These are phyloP conservation scores for Friedmanniomyces simplex DNA, from an alignment of 495 filamentous ascomycete species.

Conservation along the genomic window DNA sequence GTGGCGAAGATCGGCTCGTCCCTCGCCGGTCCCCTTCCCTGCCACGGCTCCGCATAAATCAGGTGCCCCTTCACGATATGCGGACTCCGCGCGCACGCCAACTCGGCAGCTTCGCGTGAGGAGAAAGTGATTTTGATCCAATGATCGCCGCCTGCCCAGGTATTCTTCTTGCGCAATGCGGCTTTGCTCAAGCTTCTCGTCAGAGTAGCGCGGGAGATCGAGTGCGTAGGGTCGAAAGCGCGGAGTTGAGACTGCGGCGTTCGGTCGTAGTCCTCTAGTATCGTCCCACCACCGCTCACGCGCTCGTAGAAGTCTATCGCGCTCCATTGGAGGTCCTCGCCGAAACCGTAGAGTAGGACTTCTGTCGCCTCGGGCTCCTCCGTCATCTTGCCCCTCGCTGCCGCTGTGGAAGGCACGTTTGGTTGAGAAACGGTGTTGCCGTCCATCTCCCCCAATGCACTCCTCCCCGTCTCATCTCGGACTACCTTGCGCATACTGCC, in stretches of 20 bases:
- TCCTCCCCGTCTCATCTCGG: constrained; percentile 1
- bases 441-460: constrained; percentile 13
- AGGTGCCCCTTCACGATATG: constrained; percentile 65
- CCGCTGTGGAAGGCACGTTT: constrained; percentile 2
- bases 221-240: constrained; percentile 35
- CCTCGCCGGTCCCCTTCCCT: constrained; percentile 54
- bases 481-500: constrained; percentile 15
- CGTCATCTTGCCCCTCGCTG: neutral
- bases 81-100: constrained; percentile 63
- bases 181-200: constrained; percentile 50
- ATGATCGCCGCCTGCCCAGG: constrained; percentile 64
- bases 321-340: constrained; percentile 63
- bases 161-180: constrained; percentile 65
- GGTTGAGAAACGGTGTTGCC: constrained; percentile 28
- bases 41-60: constrained; percentile 68
- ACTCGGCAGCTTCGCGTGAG: constrained; percentile 64
- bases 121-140: constrained; percentile 95
- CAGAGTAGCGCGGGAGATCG: constrained; percentile 31
- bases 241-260: constrained; percentile 52
- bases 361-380: constrained; percentile 56
- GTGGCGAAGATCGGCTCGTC: constrained; percentile 48
- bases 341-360: constrained; percentile 75
- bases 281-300: constrained; percentile 58
- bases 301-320: constrained; percentile 78
- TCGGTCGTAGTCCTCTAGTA: constrained; percentile 85